Evolutionary conservation across 2,329 filamentous ascomycete species (phyloP), one percentile per base, ranked within the genome.

Genomic region (Fusarium nisikadoi): DNA sequence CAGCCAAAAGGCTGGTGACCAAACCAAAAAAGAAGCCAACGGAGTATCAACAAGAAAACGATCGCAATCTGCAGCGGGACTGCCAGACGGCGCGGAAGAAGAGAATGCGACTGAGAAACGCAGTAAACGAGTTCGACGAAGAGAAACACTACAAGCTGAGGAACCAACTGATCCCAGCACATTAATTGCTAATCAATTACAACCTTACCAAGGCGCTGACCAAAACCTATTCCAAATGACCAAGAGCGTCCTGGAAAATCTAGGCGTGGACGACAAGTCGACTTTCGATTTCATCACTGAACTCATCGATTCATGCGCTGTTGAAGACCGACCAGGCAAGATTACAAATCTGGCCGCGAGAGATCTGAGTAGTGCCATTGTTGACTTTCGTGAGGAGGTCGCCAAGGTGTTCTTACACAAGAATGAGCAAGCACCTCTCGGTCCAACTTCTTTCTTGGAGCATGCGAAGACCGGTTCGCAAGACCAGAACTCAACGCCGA

Each of bases 111-210:
- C 87, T 16, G 87, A 88, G 58, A 92, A 91, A 75, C 84, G 90
- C 62, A 92, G 90, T 79, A 93, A 92, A 76, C 84, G 91, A 54
- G 90, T 90, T 35, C 86, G 90, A 49, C 85, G 90, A 59, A 74
- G 81, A 55, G 82, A 83, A 41, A 90, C 91, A 46, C 87, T 85
- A 7, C 84, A 86, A 16, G 79, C 82, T 8, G 89, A 88, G 39
- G 89, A 90, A 53, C 79, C 81, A 1, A 78, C 86, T 19, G 88
- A 90, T 66, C 83, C 87, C 11, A 86, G 84, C 55, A 85, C 84
- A 2, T 80, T 86, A 31, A 84, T 86, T 57, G 86, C 88, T 4
- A 86, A 84, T 56, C 87, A 90, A 72, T 79, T 91, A 8, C 85
- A 88, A 71, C 85, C 86, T 4, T 87, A 85, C 52, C 88, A 90